These are phyloP conservation scores for Colletotrichum sp. DNA, from an alignment of 2,329 filamentous ascomycete species.

Conservation along the genomic window DNA sequence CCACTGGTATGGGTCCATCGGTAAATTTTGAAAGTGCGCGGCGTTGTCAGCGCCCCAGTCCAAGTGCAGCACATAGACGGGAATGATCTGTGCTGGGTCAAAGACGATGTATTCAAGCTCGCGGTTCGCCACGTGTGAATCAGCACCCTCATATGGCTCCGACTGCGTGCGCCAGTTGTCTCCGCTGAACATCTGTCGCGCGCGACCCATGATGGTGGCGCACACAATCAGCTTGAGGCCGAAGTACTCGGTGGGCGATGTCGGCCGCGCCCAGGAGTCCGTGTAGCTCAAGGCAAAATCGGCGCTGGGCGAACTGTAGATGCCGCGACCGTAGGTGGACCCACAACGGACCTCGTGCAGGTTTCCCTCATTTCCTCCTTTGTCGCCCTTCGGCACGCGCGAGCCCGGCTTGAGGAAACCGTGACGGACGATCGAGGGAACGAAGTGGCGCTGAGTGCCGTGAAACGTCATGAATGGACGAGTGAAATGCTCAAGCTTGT, in stretches of 20 bases:
- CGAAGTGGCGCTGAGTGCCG: slow-evolving; percentile 37
- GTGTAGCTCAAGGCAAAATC: slow-evolving; percentile 43
- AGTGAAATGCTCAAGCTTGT: slow-evolving; percentile 39
- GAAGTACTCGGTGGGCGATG: slow-evolving; percentile 33
- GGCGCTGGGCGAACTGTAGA: slow-evolving; percentile 48
- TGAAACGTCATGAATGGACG: slow-evolving; percentile 44
- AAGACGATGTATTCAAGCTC: slow-evolving; percentile 48
- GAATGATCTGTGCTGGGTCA: slow-evolving; percentile 44
- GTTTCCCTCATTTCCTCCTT: background rate
- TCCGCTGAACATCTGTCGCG: slow-evolving; percentile 30
- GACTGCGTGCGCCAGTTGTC: slow-evolving; percentile 31
- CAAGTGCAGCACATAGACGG: slow-evolving; percentile 50
- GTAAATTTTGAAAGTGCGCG: slow-evolving; percentile 21
- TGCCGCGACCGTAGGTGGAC: slow-evolving; percentile 43
- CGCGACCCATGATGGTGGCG: slow-evolving; percentile 49
- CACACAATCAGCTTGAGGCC: slow-evolving; percentile 49
- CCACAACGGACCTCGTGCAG: slow-evolving; percentile 36
- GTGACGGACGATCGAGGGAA: slow-evolving; percentile 47
- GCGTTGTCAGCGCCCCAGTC: slow-evolving; percentile 41
- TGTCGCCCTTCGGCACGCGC: background rate
- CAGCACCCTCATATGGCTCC: slow-evolving; percentile 30
- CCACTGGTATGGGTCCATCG: slow-evolving; percentile 25
- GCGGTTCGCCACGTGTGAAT: slow-evolving; percentile 43
- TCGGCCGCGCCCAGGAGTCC: slow-evolving; percentile 29
- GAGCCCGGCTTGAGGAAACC: slow-evolving; percentile 45